Evolutionary conservation across 352 stramenopile species (phyloP).

Genomic region (Globisporangium nodosum): DNA sequence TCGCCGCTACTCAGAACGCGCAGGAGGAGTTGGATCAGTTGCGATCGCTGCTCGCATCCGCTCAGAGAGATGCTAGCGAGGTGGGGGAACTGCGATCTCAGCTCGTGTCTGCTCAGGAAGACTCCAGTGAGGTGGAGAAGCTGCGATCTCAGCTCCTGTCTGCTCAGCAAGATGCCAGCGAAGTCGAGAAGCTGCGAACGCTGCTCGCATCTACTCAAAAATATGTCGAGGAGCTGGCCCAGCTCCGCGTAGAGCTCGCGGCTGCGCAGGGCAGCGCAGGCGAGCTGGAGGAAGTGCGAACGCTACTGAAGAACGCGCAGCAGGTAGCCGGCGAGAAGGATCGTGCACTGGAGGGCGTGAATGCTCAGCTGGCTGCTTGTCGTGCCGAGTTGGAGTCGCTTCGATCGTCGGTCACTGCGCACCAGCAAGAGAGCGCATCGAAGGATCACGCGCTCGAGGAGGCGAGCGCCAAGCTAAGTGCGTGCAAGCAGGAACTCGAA

Average conservation of each 20-base stretch:
- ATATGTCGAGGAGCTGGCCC: background rate
- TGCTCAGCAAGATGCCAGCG: constrained; percentile 5
- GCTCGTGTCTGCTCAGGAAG: constrained; percentile 4
- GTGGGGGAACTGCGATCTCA: background rate
- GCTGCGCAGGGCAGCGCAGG: background rate
- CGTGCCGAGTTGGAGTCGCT: constrained; percentile 1
- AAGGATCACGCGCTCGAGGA: constrained; percentile 8
- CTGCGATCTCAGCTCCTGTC: background rate
- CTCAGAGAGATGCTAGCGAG: constrained; percentile 4
- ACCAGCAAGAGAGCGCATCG: background rate
- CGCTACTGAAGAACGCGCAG: constrained; percentile 2
- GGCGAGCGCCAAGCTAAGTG: constrained; percentile 17
- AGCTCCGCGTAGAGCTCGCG: constrained; percentile 1
- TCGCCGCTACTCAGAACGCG: background rate
- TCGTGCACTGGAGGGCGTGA: constrained; percentile 1
- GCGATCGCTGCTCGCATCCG: background rate
- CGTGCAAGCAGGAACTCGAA: constrained; percentile 10
- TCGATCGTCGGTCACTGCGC: background rate
- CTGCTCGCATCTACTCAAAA: background rate
- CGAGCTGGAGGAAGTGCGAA: constrained; percentile 9
- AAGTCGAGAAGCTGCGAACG: background rate
- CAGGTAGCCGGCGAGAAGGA: constrained; percentile 6
- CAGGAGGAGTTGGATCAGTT: constrained; percentile 4
- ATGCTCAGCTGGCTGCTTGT: background rate
- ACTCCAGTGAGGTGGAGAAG: background rate